Evolutionary conservation across 257 asterid species (phyloP).

Genomic region (Jasminum sambac): DNA sequence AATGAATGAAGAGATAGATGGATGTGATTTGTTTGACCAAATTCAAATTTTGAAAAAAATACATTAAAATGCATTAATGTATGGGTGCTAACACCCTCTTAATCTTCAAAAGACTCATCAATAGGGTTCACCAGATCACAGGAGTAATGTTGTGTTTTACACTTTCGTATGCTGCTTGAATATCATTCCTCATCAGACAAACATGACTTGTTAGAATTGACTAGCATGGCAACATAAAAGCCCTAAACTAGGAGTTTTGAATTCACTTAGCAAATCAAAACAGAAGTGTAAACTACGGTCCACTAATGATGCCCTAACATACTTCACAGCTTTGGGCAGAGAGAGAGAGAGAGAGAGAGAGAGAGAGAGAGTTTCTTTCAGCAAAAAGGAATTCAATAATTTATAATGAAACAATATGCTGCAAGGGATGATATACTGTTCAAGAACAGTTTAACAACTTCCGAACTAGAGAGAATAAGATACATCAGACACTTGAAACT

Average conservation of each 20-base stretch:
- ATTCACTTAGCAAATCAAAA: neutral
- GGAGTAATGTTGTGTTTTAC: neutral
- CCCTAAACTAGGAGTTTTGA: neutral
- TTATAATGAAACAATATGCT: neutral
- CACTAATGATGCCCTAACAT: neutral
- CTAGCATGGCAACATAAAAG: too few species aligned
- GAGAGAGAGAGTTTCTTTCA: too few species aligned
- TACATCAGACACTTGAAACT: constrained; percentile 9
- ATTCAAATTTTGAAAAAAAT: too few species aligned
- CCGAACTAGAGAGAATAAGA: constrained; percentile 1
- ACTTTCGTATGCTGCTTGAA: neutral
- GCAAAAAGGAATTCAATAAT: neutral
- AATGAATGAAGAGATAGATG: too few species aligned
- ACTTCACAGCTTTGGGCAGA: neutral
- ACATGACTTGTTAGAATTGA: neutral
- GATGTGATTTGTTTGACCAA: too few species aligned
- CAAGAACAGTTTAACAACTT: neutral
- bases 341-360: too few species aligned
- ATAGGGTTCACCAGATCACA: neutral
- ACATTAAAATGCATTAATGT: too few species aligned
- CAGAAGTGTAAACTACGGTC: neutral
- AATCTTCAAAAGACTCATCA: neutral
- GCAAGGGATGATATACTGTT: constrained; percentile 11
- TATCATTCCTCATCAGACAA: neutral
- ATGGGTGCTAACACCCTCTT: too few species aligned